Evolutionary conservation across 1,139 yeast species (phyloP).

Genomic region (Saccharomycopsis phalli): DNA sequence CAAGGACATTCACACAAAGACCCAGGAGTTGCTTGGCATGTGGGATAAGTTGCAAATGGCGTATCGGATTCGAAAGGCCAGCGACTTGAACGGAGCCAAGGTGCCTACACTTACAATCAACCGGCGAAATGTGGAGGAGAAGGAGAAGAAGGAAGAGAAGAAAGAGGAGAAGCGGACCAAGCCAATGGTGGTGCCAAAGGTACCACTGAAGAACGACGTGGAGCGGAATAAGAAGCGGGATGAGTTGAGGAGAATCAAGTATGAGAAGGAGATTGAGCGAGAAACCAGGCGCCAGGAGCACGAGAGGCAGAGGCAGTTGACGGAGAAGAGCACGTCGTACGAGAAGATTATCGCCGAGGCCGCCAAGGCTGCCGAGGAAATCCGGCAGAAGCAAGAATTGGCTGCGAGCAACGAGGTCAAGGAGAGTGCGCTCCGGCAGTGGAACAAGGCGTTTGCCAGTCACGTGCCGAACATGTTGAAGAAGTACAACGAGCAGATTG

Average conservation of each 20-base stretch:
- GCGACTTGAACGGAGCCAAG: slow-evolving; percentile 1
- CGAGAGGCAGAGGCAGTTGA: slow-evolving; percentile 8
- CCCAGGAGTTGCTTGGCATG: slow-evolving; percentile 42
- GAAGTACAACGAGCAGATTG: slow-evolving; percentile 55
- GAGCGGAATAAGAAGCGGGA: slow-evolving; percentile 5
- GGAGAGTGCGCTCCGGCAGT: slow-evolving; percentile 29
- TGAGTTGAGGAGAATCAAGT: slow-evolving; percentile 15
- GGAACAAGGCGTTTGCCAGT: slow-evolving; percentile 61
- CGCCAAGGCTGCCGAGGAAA: slow-evolving; percentile 19
- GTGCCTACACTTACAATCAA: slow-evolving; percentile 2
- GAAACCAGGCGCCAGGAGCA: slow-evolving; percentile 18
- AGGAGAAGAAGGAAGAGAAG: not conserved
- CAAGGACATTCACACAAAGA: slow-evolving; percentile 31
- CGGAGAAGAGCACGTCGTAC: slow-evolving; percentile 10
- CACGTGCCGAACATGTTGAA: slow-evolving; percentile 74
- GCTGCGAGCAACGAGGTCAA: slow-evolving; percentile 32
- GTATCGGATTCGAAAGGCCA: slow-evolving; percentile 62
- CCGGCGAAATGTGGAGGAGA: slow-evolving; percentile 11
- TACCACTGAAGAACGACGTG: not conserved
- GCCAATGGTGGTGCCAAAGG: no score
- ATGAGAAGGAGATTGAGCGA: slow-evolving; percentile 26
- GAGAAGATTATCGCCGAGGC: slow-evolving; percentile 23
- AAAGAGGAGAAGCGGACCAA: slow-evolving; percentile 1
- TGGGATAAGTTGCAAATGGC: slow-evolving; percentile 80
- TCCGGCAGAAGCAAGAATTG: slow-evolving; percentile 22